These are phyloP conservation scores for Gaeumannomyces sp. DNA, from an alignment of 2,329 filamentous ascomycete species.

Conservation along the genomic window DNA sequence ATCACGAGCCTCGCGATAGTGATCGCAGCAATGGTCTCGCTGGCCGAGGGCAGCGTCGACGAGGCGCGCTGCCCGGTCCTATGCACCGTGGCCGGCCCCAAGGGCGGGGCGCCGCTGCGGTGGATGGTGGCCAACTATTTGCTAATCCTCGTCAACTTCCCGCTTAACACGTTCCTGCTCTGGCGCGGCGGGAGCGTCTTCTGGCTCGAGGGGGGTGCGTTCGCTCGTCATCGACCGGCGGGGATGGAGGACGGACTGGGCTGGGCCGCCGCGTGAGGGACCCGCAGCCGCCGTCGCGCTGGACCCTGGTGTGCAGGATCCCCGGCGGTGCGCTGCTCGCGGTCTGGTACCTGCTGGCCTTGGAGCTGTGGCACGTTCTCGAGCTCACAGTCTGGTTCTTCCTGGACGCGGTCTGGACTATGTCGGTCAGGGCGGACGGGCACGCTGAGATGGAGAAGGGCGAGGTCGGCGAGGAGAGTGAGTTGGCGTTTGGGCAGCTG, in stretches of 20 bases:
- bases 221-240: neutral
- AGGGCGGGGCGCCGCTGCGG: conserved; percentile 5
- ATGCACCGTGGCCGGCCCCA: neutral
- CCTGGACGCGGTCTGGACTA: conserved; percentile 4
- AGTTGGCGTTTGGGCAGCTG: conserved; percentile 16
- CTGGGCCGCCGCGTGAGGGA: neutral
- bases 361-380: conserved; percentile 5
- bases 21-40: conserved; percentile 14
- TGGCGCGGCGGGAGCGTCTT: neutral
- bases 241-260: neutral
- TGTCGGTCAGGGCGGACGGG: conserved; percentile 11
- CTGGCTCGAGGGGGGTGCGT: conserved; percentile 1
- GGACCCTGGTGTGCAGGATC: neutral
- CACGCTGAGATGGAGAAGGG: conserved; percentile 12
- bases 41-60: conserved; percentile 14
- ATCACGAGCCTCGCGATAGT: conserved; percentile 16
- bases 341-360: conserved; percentile 2
- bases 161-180: conserved; percentile 2
- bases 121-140: conserved; percentile 4
- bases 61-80: conserved; percentile 2
- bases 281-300: neutral
- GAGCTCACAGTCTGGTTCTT: conserved; percentile 4
- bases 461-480: conserved; percentile 12
- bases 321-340: neutral
- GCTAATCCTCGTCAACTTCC: conserved; percentile 2